phyloP scores from a whole-genome alignment of 2,329 filamentous ascomycete species.

The Botrytis elliptica region DNA sequence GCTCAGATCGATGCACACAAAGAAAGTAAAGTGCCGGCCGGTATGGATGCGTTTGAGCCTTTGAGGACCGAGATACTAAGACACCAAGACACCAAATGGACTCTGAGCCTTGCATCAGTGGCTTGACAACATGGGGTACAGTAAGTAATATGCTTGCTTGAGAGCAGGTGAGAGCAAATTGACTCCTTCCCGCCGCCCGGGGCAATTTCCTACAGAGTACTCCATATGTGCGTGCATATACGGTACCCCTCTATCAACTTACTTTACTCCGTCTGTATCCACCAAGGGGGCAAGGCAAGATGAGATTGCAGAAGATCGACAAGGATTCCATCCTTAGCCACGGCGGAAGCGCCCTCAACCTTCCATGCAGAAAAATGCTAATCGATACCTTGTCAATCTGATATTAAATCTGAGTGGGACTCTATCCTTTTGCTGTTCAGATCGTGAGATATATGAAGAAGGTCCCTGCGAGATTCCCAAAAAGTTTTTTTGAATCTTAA shows the following conservation, averaged over 20 bases:
- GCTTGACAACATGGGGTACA: background rate
- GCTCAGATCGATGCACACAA: background rate
- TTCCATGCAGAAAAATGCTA: slow-evolving; percentile 13
- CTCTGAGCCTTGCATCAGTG: background rate
- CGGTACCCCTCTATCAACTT: background rate
- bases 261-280: background rate
- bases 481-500: background rate
- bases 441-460: background rate
- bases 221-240: background rate
- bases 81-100: background rate
- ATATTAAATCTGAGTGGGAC: slow-evolving; percentile 12
- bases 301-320: slow-evolving; percentile 4
- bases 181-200: background rate
- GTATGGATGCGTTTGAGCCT: background rate
- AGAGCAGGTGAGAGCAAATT: background rate
- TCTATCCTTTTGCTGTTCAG: background rate
- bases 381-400: background rate
- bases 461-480: background rate
- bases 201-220: background rate
- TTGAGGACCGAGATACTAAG: background rate
- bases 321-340: slow-evolving; percentile 6
- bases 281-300: background rate
- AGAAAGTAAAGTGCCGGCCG: too few species aligned
- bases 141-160: background rate
- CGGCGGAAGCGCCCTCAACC: background rate